Percentiles rank a stretch among this genome's conserved stretches.
Conservation (phyloP, 2,329 filamentous ascomycete species). For the Phialemoniopsis sp. region DNA sequence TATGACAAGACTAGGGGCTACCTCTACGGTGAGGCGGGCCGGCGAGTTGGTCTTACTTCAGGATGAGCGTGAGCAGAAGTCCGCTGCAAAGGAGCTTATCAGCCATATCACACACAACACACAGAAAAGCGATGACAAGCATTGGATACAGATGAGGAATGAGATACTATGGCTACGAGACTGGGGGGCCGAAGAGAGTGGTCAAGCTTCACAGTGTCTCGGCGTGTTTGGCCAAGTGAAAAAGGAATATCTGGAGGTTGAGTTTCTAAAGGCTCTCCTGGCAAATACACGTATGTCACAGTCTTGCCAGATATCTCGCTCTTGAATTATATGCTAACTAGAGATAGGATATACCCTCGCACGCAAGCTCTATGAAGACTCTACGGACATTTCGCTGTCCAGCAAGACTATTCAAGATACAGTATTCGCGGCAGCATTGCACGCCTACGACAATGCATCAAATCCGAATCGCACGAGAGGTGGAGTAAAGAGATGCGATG, state of each 20-base stretch:
- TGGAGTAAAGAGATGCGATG: constrained; percentile 71
- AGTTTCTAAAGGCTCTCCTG: constrained; percentile 66
- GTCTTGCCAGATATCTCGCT: not conserved
- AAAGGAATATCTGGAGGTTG: constrained; percentile 60
- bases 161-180: constrained; percentile 70
- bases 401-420: constrained; percentile 51
- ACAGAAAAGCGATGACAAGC: constrained; percentile 57
- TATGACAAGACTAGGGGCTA: constrained; percentile 44
- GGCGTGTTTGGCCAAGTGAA: constrained; percentile 59
- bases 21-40: constrained; percentile 46
- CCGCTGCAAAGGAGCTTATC: constrained; percentile 55
- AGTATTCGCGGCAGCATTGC: constrained; percentile 60
- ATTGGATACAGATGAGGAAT: constrained; percentile 57
- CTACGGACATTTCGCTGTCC: constrained; percentile 43
- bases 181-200: constrained; percentile 57
- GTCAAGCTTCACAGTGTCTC: constrained; percentile 15
- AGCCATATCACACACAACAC: constrained; percentile 43
- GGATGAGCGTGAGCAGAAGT: constrained; percentile 60
- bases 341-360: constrained; percentile 57
- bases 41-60: constrained; percentile 62
- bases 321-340: constrained; percentile 10
- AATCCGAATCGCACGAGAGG: constrained; percentile 76
- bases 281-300: constrained; percentile 50
- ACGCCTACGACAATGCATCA: constrained; percentile 75
- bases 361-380: constrained; percentile 55